A percentile compares a stretch with the other conserved stretches of the same genome.
Evolutionary conservation across 1,284 basidiomycete genomes (phyloP).

Genomic region (Ganoderma resinaceum): DNA sequence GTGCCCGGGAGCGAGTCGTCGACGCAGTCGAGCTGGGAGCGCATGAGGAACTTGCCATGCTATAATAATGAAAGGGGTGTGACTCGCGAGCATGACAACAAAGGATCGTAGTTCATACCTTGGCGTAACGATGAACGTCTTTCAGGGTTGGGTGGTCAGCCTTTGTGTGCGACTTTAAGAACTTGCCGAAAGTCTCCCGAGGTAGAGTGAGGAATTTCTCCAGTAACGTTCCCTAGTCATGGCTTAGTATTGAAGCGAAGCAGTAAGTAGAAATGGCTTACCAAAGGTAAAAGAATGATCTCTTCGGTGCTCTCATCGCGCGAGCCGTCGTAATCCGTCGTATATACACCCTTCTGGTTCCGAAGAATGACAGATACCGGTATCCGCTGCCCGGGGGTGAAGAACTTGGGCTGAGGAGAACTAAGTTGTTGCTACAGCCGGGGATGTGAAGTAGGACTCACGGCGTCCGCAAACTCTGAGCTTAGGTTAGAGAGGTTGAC

Average conservation of each 20-base stretch:
- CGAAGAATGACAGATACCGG: conserved; percentile 79
- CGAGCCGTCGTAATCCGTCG: conserved; percentile 77
- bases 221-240: conserved; percentile 78
- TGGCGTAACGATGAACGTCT: conserved; percentile 74
- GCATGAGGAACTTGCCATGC: conserved; percentile 86
- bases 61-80: conserved; percentile 40
- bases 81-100: not conserved
- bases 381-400: conserved; percentile 84
- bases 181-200: conserved; percentile 68
- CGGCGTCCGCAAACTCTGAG: conserved; percentile 65
- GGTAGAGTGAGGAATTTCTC: conserved; percentile 89
- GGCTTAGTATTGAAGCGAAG: not conserved
- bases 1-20: conserved; percentile 86
- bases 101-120: conserved; percentile 52
- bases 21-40: conserved; percentile 93
- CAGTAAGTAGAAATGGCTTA: conserved; percentile 42
- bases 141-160: conserved; percentile 43
- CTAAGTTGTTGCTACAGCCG: not conserved
- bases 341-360: conserved; percentile 73
- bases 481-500: conserved; percentile 69
- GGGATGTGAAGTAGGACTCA: conserved; percentile 40
- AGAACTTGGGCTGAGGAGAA: conserved; percentile 58
- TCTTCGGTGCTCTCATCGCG: conserved; percentile 63
- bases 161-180: conserved; percentile 55
- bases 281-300: conserved; percentile 78